Evolutionary conservation across 257 asterid species (phyloP).

Genomic region (Fraxinus pennsylvanica): DNA sequence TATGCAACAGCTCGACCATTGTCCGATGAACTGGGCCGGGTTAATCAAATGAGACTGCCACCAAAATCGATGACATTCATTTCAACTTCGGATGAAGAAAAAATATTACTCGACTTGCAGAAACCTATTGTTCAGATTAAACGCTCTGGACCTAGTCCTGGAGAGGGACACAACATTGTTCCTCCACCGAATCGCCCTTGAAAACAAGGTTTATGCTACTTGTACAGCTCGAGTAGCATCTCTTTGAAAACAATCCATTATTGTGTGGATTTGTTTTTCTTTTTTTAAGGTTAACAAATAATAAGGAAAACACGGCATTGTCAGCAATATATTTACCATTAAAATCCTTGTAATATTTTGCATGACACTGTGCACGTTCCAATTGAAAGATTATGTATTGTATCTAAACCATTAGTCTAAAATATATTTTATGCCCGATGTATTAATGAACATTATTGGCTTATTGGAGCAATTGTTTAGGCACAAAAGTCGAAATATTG

Average conservation of each 20-base stretch:
- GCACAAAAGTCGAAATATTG: too few relatives aligned
- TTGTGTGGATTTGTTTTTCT: too few relatives aligned
- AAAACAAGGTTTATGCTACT: too few relatives aligned
- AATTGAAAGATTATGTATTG: background rate
- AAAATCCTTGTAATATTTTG: background rate
- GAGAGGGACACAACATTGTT: background rate
- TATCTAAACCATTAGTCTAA: background rate
- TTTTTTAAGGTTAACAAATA: background rate
- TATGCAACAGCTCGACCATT: background rate
- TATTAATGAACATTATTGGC: too few relatives aligned
- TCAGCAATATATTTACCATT: background rate
- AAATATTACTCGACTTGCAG: too few relatives aligned
- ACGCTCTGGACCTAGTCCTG: background rate
- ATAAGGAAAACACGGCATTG: background rate
- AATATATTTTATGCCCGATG: too few relatives aligned
- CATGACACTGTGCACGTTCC: background rate
- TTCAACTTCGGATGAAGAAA: background rate
- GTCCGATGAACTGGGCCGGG: background rate
- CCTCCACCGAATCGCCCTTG: background rate
- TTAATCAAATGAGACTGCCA: background rate
- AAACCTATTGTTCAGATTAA: too few relatives aligned
- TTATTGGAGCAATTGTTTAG: too few relatives aligned
- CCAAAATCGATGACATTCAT: background rate
- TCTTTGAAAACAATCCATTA: too few relatives aligned
- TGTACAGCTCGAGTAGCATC: too few relatives aligned